Base-by-base conservation (phyloP, 371 early-diverging fungal species). In the Sanchytrium tribonematis region DNA sequence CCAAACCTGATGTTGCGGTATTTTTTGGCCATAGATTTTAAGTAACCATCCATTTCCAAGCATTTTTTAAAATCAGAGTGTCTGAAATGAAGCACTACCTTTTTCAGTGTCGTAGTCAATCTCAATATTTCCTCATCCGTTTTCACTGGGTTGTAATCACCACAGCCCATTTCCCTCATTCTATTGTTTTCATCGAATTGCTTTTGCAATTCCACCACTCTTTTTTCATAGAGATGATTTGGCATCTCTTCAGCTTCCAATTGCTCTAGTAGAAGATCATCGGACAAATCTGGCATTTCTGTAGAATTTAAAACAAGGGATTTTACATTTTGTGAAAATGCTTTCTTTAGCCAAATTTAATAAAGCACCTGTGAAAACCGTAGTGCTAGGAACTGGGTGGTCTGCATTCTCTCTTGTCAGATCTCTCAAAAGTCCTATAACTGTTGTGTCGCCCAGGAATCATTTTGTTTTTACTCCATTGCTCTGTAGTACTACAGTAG, bases 41-140 rank as follows among this genome's bases (percentile, higher is more conserved):
- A 74, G 76, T 97, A 95, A 70, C 78, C 83, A 77, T 95, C 92
- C 78, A 97, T 85, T 67, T 94, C 89, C 74, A 88, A 83, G 74
- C 97, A 95, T 66, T 91, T 82, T 71, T 89, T 82, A 78, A 95
- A 97, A 71, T 93, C 91, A 68, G 84, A 80, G 73, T 91, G 93
- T 68, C 79, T 88, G 73, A 97, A 97, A 73, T 93, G 93, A 1
- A 90, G 85, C 1, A 90, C 87, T 30, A 83, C 82, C 66, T 82
- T 78, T 68, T 85, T 83, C n/a, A 83, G 80, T 28, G 77, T 79
- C 30, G 91, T 87, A 1, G 91, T 87, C 30, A 88, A 82, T 66
- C 85, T 80, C 77, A 96, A 83, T 69, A 93, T 79, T 28, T 89
- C 90, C 77, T 91, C 92, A 73, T 96, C 97, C 12, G 79, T 80